Evolutionary conservation across 169 alveolate species (phyloP).

Genomic region (Cryptosporidium sp.): DNA sequence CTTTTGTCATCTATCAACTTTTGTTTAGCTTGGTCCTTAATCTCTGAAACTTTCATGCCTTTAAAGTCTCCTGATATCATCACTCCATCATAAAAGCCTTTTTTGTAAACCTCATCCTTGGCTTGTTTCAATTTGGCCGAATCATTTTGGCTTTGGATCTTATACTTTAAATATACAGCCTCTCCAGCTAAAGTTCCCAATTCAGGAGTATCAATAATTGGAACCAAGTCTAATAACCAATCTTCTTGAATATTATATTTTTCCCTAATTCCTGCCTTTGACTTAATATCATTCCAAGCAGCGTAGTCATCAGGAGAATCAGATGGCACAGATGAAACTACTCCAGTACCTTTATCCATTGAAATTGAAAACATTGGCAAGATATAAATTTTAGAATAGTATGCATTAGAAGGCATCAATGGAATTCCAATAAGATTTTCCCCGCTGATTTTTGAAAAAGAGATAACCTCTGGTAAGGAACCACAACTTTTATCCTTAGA

Average conservation of each 20-base stretch:
- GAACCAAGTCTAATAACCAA: constrained; percentile 87
- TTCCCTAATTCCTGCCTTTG: constrained; percentile 89
- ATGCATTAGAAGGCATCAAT: constrained; percentile 93
- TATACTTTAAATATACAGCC: constrained; percentile 83
- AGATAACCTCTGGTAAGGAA: constrained; percentile 39
- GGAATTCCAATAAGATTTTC: constrained; percentile 93
- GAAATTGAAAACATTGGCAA: constrained; percentile 97
- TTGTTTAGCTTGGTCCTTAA: constrained; percentile 83
- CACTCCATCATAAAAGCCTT: constrained; percentile 97
- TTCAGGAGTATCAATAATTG: constrained; percentile 76
- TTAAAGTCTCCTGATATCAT: constrained; percentile 91
- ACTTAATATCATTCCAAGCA: constrained; percentile 91
- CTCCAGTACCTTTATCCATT: constrained; percentile 97
- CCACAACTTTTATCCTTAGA: neutral
- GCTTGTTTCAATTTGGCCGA: constrained; percentile 92
- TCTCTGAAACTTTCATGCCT: constrained; percentile 90
- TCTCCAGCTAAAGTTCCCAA: constrained; percentile 85
- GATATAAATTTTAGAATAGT: constrained; percentile 91
- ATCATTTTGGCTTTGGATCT: constrained; percentile 92
- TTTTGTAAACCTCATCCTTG: constrained; percentile 94
- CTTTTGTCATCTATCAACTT: constrained; percentile 79
- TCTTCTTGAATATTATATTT: constrained; percentile 89
- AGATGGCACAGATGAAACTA: constrained; percentile 99
- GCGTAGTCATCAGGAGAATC: constrained; percentile 99
- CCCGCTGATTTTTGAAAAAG: constrained; percentile 83